A percentile compares a stretch with the other conserved stretches of the same genome.
phyloP scores from a whole-genome alignment of 1,284 basidiomycete species.

The Leccinum pallidistipes region DNA sequence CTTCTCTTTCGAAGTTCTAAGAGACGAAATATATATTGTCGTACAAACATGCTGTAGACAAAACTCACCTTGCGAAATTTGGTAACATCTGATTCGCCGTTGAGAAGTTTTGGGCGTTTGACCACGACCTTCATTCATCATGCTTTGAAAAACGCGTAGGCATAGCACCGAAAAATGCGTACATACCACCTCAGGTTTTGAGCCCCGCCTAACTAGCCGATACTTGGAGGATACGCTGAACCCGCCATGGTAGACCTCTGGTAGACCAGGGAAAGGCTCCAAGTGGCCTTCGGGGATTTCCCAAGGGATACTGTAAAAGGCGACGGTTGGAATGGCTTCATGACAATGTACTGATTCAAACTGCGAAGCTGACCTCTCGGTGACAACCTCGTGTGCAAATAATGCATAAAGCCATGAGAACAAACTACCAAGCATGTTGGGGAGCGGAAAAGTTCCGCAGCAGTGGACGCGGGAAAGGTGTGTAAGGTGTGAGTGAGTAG shows the following conservation, averaged over 20 bases:
- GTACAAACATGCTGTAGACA: neutral
- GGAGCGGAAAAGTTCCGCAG: no score
- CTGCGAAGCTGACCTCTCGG: no score
- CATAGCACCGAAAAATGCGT: neutral
- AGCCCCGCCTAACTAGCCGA: slow-evolving; percentile 2
- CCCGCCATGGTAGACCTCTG: slow-evolving; percentile 10
- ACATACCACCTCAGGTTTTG: slow-evolving; percentile 14
- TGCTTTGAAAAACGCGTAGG: neutral
- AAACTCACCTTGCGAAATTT: slow-evolving; percentile 9
- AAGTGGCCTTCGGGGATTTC: neutral
- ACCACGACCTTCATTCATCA: slow-evolving; percentile 10
- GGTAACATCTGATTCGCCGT: neutral
- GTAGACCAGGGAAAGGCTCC: slow-evolving; percentile 12
- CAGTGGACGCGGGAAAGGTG: no score
- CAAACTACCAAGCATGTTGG: no score
- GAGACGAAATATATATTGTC: neutral
- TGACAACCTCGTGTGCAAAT: no score
- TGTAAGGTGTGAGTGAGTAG: no score
- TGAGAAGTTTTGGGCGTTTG: slow-evolving; percentile 10
- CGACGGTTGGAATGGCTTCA: neutral
- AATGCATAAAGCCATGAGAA: no score
- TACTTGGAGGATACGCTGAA: slow-evolving; percentile 12
- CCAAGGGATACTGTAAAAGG: neutral
- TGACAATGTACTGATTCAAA: no score
- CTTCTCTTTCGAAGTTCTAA: neutral